Conservation (phyloP, 345 rosid genomes). For the Hevea brasiliensis region DNA sequence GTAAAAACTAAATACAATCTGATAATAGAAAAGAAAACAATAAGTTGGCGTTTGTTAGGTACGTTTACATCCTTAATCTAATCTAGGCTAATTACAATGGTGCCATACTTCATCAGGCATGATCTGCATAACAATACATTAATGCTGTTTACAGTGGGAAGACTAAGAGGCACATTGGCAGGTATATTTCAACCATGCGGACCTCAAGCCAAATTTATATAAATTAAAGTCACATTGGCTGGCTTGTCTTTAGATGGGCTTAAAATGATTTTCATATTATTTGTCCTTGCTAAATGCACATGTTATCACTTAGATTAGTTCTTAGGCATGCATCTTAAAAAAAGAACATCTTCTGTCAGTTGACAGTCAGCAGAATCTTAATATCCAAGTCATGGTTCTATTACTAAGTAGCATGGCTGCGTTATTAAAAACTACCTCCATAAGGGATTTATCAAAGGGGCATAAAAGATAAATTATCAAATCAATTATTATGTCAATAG, state of each 20-base stretch:
- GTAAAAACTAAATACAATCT: neutral
- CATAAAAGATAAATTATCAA: neutral
- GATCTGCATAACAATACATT: too few relatives aligned
- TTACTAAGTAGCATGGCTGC: neutral
- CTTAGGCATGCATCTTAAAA: neutral
- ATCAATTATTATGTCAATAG: conserved; percentile 24
- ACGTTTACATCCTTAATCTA: conserved; percentile 2
- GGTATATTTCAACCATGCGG: too few relatives aligned
- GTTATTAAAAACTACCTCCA: neutral
- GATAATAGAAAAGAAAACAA: neutral
- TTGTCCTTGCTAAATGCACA: neutral
- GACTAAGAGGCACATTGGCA: too few relatives aligned
- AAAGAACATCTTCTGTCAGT: neutral
- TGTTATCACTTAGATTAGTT: neutral
- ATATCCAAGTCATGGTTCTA: neutral
- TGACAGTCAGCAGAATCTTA: neutral
- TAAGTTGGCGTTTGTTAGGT: neutral
- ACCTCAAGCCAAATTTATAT: too few relatives aligned
- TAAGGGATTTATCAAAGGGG: neutral
- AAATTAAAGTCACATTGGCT: neutral
- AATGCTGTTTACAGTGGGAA: too few relatives aligned
- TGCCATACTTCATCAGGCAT: too few relatives aligned
- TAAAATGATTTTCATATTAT: neutral
- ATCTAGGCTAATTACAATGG: neutral
- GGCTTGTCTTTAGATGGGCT: neutral